Base-by-base conservation (phyloP, 1,139 yeast genomes). In the Kurtzmaniella quercitrusa region DNA sequence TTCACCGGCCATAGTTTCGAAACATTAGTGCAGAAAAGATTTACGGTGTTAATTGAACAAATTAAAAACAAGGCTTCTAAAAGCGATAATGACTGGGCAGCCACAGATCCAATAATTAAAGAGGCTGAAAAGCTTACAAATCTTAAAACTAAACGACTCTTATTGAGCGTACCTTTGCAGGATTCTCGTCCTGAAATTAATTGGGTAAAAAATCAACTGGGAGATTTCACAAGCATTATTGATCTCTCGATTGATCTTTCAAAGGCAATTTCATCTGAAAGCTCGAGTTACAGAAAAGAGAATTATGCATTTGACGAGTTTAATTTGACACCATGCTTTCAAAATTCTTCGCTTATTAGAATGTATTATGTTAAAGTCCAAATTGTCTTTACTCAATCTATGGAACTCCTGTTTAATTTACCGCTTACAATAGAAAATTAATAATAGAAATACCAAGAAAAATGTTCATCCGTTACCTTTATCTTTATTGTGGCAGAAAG, bases 321-420 rank as follows among this genome's bases (percentile, higher is more conserved):
- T 41, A 63, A 66, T 39, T 54, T 70, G 25, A 58, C 68, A 7
- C 76, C 76, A 0, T 70, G 64, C 42, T 70, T 70, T 51, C 75
- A 70, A 52, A 49, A 54, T 8, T 69, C 75, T 48, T 54, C 60
- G 25, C 44, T 67, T 48, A 59, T 70, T 2, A 51, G 75, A 38
- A 39, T 68, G 10, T 70, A 70, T 48, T 67, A 66, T 46, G 47
- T 68, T 18, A 59, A 64, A 31, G 49, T 70, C n/a, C 55, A 51
- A 31, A 51, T 70, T 42, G 62, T 58, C 46, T 58, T 62, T 38
- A 55, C 60, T 15, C 62, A 60, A 42, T 61, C 63, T 1, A 66
- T 61, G 16, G 54, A 55, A 42, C 51, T 63, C 8, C 47, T 60
- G 4, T 44, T 68, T 21, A 63, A 67, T 39, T 60, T 70, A 3